Conservation (phyloP, 2,329 filamentous ascomycete genomes). For the Neonectria hederae region DNA sequence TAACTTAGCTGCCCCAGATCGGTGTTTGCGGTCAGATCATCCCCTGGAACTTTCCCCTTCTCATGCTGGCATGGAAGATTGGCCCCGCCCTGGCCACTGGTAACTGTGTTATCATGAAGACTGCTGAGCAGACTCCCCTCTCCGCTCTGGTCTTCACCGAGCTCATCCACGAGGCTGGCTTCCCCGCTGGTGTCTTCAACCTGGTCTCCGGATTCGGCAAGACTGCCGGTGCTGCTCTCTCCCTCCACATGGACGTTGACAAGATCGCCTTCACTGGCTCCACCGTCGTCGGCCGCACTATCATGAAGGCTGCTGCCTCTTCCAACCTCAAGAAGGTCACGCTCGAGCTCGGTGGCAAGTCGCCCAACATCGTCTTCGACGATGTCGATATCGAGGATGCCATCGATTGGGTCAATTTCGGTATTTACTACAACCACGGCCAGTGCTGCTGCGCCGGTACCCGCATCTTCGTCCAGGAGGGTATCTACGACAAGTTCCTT, state of each 20-base stretch:
- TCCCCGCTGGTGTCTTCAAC: conserved; percentile 82
- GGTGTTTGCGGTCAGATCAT: conserved; percentile 90
- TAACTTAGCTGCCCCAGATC: conserved; percentile 49
- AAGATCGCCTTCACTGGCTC: conserved; percentile 87
- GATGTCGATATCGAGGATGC: conserved; percentile 81
- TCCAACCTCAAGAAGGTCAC: conserved; percentile 87
- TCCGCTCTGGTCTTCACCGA: conserved; percentile 72
- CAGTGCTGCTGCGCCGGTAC: conserved; percentile 80
- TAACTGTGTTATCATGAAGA: conserved; percentile 78
- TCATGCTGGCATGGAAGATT: conserved; percentile 87
- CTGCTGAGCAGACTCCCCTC: conserved; percentile 79
- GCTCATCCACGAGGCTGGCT: conserved; percentile 78
- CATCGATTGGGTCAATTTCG: conserved; percentile 80
- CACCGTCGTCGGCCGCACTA: conserved; percentile 75
- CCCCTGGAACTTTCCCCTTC: conserved; percentile 87
- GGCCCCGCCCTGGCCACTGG: conserved; percentile 77
- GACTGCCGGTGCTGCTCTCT: conserved; percentile 78
- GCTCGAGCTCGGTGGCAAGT: conserved; percentile 82
- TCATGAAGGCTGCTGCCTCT: conserved; percentile 82
- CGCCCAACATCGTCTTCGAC: conserved; percentile 81
- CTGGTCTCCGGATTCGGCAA: conserved; percentile 82
- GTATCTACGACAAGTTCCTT: conserved; percentile 88
- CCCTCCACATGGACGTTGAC: conserved; percentile 81
- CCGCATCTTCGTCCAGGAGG: conserved; percentile 86
- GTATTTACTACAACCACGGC: conserved; percentile 73